Evolutionary conservation across 495 filamentous ascomycete genomes (phyloP).

Genomic region (Lophium mytilinum): DNA sequence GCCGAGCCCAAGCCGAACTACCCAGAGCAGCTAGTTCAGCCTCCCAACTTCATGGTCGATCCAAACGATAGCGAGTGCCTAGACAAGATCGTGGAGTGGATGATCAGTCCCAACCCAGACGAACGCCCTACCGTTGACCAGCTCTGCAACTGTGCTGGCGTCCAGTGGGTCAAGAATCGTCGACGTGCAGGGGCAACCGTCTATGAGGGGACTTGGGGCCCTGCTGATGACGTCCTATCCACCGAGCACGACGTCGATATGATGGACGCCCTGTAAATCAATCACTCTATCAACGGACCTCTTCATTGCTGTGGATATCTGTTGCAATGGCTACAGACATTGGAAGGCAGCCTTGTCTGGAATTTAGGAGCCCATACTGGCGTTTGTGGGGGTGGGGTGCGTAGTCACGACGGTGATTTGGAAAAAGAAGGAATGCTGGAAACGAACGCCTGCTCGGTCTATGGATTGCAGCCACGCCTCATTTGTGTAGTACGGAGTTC

Average conservation of each 20-base stretch:
- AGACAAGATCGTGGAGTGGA: constrained; percentile 77
- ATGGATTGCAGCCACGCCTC: too few species aligned
- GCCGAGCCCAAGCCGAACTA: constrained; percentile 34
- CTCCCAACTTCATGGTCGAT: constrained; percentile 82
- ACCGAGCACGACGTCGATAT: constrained; percentile 59
- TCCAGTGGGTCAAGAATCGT: constrained; percentile 66
- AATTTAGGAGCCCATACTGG: too few species aligned
- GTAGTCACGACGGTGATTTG: too few species aligned
- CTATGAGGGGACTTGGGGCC: constrained; percentile 94
- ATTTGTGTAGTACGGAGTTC: too few species aligned
- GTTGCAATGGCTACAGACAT: neutral
- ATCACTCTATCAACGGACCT: neutral
- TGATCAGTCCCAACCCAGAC: constrained; percentile 71
- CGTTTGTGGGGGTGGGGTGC: too few species aligned
- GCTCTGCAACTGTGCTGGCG: constrained; percentile 56
- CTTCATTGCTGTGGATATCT: neutral
- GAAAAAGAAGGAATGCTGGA: too few species aligned
- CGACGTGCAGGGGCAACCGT: constrained; percentile 79
- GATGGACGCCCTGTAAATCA: constrained; percentile 46
- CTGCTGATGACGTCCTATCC: constrained; percentile 57
- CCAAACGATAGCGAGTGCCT: constrained; percentile 58
- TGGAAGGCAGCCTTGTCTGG: too few species aligned
- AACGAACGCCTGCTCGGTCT: too few species aligned
- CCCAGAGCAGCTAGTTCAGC: constrained; percentile 58
- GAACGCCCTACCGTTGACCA: constrained; percentile 67